phyloP scores from a whole-genome alignment of 306 rosid species.

The Clitoria ternatea region DNA sequence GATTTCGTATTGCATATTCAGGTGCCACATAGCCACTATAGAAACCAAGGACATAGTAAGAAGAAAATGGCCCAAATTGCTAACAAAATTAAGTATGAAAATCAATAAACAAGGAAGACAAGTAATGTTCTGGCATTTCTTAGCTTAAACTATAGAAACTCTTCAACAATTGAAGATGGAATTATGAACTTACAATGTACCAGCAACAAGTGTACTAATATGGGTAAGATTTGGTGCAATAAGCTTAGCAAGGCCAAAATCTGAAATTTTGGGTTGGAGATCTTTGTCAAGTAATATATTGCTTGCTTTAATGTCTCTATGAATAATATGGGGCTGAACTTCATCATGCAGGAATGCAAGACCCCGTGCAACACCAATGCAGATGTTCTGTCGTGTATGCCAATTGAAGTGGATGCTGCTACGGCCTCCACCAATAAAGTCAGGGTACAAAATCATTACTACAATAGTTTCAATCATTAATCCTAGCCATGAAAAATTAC shows the following conservation, averaged over 20 bases:
- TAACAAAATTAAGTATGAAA: not conserved
- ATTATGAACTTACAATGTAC: constrained; percentile 60
- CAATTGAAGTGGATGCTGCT: constrained; percentile 57
- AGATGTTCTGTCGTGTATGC: constrained; percentile 48
- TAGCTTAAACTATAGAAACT: not conserved
- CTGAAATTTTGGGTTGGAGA: constrained; percentile 65
- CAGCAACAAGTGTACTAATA: constrained; percentile 77
- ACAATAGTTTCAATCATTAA: not conserved
- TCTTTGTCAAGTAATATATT: constrained; percentile 63
- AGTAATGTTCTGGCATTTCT: not conserved
- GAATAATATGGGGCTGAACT: constrained; percentile 68
- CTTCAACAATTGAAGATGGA: not conserved
- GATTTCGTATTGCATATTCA: constrained; percentile 77
- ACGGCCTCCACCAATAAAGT: constrained; percentile 44
- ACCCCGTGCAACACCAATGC: constrained; percentile 80
- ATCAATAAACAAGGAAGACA: not conserved
- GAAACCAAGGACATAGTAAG: constrained; percentile 1
- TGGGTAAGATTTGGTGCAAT: constrained; percentile 63
- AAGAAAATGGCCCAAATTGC: not conserved
- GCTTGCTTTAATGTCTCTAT: constrained; percentile 85
- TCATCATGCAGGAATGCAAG: constrained; percentile 72
- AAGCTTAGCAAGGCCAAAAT: constrained; percentile 89
- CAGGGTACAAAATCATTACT: constrained; percentile 25
- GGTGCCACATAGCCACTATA: constrained; percentile 89
- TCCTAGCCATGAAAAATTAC: not conserved